Conservation (phyloP, 371 early-diverging fungal genomes). For the Cokeromyces recurvatus region DNA sequence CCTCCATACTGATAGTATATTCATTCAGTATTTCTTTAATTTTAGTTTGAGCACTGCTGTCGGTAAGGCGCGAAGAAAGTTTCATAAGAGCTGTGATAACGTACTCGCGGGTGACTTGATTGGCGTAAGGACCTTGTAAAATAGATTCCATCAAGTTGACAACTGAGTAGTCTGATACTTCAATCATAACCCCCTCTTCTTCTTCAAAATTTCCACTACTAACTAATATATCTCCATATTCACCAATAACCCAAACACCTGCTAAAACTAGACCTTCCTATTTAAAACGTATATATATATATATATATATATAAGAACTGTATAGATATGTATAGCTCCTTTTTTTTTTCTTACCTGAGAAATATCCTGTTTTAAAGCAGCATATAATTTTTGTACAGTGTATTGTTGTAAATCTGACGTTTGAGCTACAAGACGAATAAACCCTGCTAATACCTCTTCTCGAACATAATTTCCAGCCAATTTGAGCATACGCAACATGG, state of each 20-base stretch:
- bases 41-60: constrained; percentile 32
- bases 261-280: constrained; percentile 90
- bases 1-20: constrained; percentile 71
- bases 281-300: background rate
- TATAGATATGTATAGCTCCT: too few relatives aligned
- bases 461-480: constrained; percentile 71
- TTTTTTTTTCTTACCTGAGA: constrained; percentile 53
- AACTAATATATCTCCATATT: constrained; percentile 90
- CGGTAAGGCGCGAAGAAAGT: constrained; percentile 74
- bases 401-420: constrained; percentile 81
- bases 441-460: constrained; percentile 68
- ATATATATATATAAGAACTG: background rate
- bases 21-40: constrained; percentile 58
- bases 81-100: constrained; percentile 86
- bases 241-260: constrained; percentile 93
- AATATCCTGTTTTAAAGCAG: constrained; percentile 74
- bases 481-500: constrained; percentile 84
- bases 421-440: constrained; percentile 68
- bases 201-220: constrained; percentile 66
- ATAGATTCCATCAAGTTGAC: constrained; percentile 70
- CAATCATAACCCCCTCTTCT: constrained; percentile 53
- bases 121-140: constrained; percentile 75
- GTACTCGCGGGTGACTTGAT: constrained; percentile 75
- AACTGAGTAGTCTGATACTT: constrained; percentile 71
- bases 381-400: constrained; percentile 81